Evolutionary conservation across 306 rosid species (phyloP).

Genomic region (Vigna angularis): DNA sequence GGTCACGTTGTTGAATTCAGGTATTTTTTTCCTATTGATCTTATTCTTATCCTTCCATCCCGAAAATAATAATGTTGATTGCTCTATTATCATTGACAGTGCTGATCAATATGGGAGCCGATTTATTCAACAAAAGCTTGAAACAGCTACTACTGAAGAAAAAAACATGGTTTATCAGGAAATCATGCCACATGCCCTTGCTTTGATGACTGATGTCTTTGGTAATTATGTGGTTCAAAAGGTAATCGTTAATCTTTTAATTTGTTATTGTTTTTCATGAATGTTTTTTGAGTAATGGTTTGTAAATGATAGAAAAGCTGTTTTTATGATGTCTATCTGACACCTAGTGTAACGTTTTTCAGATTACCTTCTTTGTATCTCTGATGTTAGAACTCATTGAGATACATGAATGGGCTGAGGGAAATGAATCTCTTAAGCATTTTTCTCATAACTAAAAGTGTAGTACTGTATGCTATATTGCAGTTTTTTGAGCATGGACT

Average conservation of each 20-base stretch:
- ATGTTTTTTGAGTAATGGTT: not conserved
- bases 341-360: too few species aligned
- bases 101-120: constrained; percentile 96
- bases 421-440: too few species aligned
- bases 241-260: constrained; percentile 53
- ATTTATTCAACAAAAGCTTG: constrained; percentile 94
- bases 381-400: too few species aligned
- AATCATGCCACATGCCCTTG: constrained; percentile 95
- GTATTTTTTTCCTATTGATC: constrained; percentile 45
- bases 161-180: constrained; percentile 96
- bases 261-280: not conserved
- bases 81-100: constrained; percentile 54
- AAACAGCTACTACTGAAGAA: constrained; percentile 85
- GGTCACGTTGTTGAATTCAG: constrained; percentile 76
- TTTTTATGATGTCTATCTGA: too few species aligned
- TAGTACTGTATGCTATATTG: not conserved
- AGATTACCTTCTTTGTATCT: too few species aligned
- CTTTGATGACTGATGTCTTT: constrained; percentile 94
- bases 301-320: not conserved
- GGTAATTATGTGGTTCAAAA: constrained; percentile 97
- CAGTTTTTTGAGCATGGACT: constrained; percentile 99
- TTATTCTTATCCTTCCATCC: constrained; percentile 16
- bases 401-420: too few species aligned
- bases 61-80: constrained; percentile 1
- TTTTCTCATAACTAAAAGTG: too few species aligned